Conservation (phyloP, 331 rosid genomes). For the Spiraea crenata region DNA sequence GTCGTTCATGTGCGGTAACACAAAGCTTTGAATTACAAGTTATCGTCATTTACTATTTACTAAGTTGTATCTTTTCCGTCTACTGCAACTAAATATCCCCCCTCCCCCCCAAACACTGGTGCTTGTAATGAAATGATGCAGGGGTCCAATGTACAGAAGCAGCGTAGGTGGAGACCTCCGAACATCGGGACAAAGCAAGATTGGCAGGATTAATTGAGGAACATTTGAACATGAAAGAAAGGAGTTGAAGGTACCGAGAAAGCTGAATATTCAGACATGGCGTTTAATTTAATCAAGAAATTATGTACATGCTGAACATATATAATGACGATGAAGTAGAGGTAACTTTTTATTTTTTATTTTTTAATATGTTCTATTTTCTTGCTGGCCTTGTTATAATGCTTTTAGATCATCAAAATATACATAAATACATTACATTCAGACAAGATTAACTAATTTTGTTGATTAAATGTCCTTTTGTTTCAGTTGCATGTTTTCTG, state of each 20-base stretch:
- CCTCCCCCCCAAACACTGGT: too few relatives aligned
- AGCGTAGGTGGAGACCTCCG: conserved; percentile 64
- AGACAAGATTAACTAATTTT: neutral
- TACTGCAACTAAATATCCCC: too few relatives aligned
- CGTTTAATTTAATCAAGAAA: conserved; percentile 80
- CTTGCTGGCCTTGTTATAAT: neutral
- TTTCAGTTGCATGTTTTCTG: conserved; percentile 3
- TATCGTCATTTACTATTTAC: too few relatives aligned
- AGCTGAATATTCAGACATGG: conserved; percentile 60
- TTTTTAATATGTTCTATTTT: neutral
- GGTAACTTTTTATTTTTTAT: conserved; percentile 47
- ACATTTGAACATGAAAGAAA: conserved; percentile 69
- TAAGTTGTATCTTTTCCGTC: too few relatives aligned
- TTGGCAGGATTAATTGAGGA: conserved; percentile 83
- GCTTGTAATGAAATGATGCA: conserved; percentile 30
- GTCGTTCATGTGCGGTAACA: too few relatives aligned
- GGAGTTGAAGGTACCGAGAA: conserved; percentile 63
- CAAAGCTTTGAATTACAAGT: too few relatives aligned
- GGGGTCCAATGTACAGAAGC: conserved; percentile 48
- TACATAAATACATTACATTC: neutral
- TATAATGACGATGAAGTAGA: conserved; percentile 77
- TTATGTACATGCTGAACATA: conserved; percentile 69
- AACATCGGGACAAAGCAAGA: conserved; percentile 74
- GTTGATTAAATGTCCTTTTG: conserved; percentile 8
- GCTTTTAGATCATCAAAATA: neutral